Conservation (phyloP, 140 eudicot species). For the Cichorium intybus region DNA sequence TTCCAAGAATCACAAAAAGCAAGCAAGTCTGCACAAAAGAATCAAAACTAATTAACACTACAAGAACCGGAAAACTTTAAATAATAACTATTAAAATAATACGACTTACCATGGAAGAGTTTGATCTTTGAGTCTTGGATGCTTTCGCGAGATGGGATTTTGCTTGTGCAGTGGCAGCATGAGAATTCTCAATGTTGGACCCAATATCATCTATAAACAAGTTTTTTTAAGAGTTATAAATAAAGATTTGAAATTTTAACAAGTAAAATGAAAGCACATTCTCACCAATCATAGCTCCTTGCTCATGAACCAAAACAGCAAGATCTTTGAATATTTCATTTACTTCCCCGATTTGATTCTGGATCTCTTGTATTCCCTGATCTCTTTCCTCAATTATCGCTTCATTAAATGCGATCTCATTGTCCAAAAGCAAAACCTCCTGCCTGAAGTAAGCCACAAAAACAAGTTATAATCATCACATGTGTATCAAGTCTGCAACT, state of each 20-base stretch:
- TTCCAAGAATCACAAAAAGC: constrained; percentile 70
- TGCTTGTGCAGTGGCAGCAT: constrained; percentile 67
- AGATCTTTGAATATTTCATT: constrained; percentile 84
- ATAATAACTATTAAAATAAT: not conserved
- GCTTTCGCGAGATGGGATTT: constrained; percentile 63
- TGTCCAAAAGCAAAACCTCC: constrained; percentile 63
- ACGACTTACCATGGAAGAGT: constrained; percentile 62
- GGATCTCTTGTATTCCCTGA: constrained; percentile 82
- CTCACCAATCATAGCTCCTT: constrained; percentile 77
- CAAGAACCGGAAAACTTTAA: not conserved
- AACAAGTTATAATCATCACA: not conserved
- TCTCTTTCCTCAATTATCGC: constrained; percentile 86
- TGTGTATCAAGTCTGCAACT: not conserved
- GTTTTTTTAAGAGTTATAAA: not conserved
- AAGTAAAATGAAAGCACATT: not conserved
- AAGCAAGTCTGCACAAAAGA: constrained; percentile 70
- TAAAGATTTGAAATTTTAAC: not conserved
- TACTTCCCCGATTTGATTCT: constrained; percentile 77
- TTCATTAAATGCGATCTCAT: constrained; percentile 79
- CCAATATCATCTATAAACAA: constrained; percentile 64
- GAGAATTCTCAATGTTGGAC: constrained; percentile 61
- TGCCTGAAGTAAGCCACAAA: constrained; percentile 42
- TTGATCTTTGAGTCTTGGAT: constrained; percentile 62
- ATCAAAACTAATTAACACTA: not conserved
- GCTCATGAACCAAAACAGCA: constrained; percentile 83